These are phyloP conservation scores for Cardamine occulta DNA, from an alignment of 345 rosid genomes.

Conservation along the genomic window DNA sequence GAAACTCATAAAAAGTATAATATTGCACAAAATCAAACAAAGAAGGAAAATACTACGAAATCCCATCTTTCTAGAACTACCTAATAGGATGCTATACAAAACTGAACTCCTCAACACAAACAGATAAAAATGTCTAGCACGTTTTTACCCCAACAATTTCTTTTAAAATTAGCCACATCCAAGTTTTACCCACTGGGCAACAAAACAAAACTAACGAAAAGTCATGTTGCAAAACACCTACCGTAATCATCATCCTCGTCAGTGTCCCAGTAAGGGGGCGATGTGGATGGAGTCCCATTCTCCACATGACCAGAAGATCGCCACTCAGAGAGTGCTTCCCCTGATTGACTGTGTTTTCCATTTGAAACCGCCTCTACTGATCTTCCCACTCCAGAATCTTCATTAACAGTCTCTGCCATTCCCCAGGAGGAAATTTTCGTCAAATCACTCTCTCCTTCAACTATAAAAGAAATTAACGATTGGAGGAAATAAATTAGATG, in stretches of 20 bases:
- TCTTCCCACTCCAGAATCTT: slow-evolving; percentile 78
- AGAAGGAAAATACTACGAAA: slow-evolving; percentile 1
- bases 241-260: slow-evolving; percentile 82
- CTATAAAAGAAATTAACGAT: not conserved
- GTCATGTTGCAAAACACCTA: slow-evolving; percentile 36
- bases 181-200: not conserved
- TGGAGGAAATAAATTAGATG: not conserved
- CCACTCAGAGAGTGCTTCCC: slow-evolving; percentile 87
- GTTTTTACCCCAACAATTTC: too few relatives aligned
- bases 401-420: slow-evolving; percentile 75
- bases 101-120: not conserved
- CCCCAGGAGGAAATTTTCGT: slow-evolving; percentile 8
- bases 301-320: slow-evolving; percentile 91
- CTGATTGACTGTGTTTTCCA: slow-evolving; percentile 64
- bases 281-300: slow-evolving; percentile 85
- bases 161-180: not conserved
- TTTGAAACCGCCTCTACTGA: slow-evolving; percentile 67
- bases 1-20: slow-evolving; percentile 1
- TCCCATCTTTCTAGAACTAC: not conserved
- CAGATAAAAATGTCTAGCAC: not conserved
- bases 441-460: slow-evolving; percentile 30
- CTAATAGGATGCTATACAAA: slow-evolving; percentile 2
- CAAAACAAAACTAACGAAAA: not conserved
- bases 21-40: not conserved
- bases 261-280: slow-evolving; percentile 88